phyloP scores from a whole-genome alignment of 805 yeast genomes.

The Candida germanica region DNA sequence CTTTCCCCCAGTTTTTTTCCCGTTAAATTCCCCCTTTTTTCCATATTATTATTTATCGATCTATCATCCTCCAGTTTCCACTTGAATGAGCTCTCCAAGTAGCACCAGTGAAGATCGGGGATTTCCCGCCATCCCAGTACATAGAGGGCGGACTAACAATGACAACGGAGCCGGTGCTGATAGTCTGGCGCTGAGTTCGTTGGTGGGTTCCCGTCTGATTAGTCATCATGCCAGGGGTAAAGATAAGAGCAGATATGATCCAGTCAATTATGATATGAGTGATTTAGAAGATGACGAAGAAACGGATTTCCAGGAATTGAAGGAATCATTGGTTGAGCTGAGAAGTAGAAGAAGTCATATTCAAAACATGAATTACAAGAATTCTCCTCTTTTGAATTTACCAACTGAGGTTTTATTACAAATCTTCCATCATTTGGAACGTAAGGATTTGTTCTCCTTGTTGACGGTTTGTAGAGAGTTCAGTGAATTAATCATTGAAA shows the following conservation, averaged over 20 bases:
- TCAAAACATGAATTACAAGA: conserved; percentile 20
- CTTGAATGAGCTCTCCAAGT: conserved; percentile 14
- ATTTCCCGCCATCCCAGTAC: not conserved
- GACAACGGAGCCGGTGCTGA: too few relatives aligned
- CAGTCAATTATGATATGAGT: conserved; percentile 2
- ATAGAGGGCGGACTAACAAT: too few relatives aligned
- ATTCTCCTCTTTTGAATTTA: conserved; percentile 42
- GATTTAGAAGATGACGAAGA: conserved; percentile 30
- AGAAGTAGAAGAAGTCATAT: conserved; percentile 24
- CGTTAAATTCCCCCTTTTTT: too few relatives aligned
- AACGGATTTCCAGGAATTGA: conserved; percentile 32
- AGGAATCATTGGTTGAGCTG: conserved; percentile 28
- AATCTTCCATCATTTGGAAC: conserved; percentile 61
- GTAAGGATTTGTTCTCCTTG: conserved; percentile 59
- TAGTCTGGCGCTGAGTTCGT: too few relatives aligned
- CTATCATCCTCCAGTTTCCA: too few relatives aligned
- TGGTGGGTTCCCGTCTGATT: too few relatives aligned
- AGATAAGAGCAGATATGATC: conserved; percentile 5
- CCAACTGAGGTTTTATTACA: conserved; percentile 64
- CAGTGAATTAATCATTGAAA: conserved; percentile 73
- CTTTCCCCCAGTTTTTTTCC: too few relatives aligned
- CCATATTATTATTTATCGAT: too few relatives aligned
- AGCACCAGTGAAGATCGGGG: conserved; percentile 9
- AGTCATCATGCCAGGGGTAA: too few relatives aligned
- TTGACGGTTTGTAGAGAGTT: conserved; percentile 78